Evolutionary conservation across 495 filamentous ascomycete genomes (phyloP).

Genomic region (Collariella sp.): DNA sequence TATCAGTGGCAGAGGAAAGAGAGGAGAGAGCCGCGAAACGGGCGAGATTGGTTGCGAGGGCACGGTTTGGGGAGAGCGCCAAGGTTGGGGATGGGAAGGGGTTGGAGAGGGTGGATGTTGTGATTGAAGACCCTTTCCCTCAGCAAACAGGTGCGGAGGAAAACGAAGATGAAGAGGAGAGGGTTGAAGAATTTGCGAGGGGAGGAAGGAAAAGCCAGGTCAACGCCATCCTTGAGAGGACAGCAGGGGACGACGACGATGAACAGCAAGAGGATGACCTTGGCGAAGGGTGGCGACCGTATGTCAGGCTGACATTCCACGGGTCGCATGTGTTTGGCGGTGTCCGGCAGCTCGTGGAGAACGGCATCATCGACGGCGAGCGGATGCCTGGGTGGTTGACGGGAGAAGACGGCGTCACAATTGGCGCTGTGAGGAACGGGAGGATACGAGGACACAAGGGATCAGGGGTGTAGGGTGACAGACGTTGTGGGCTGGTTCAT

Average conservation of each 20-base stretch:
- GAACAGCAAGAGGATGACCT: conserved; percentile 20
- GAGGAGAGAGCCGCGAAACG: conserved; percentile 35
- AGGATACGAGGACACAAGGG: conserved; percentile 46
- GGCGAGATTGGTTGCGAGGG: conserved; percentile 40
- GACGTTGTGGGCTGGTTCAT: not conserved
- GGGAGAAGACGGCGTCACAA: conserved; percentile 71
- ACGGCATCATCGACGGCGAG: conserved; percentile 61
- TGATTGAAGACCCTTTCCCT: conserved; percentile 49
- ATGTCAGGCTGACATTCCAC: conserved; percentile 57
- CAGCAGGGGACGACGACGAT: conserved; percentile 20
- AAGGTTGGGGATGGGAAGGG: conserved; percentile 46
- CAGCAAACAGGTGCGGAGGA: conserved; percentile 26
- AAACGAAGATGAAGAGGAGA: conserved; percentile 19
- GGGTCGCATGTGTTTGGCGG: conserved; percentile 78
- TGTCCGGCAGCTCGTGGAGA: conserved; percentile 63
- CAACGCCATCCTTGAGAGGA: conserved; percentile 19
- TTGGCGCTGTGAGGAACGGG: conserved; percentile 56
- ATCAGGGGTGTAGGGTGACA: conserved; percentile 32
- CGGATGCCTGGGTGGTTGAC: conserved; percentile 88
- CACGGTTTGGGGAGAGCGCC: conserved; percentile 47
- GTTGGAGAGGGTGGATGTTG: conserved; percentile 53
- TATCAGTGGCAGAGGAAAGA: conserved; percentile 19
- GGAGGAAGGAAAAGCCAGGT: conserved; percentile 26
- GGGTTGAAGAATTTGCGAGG: not conserved
- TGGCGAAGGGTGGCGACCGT: conserved; percentile 41